Evolutionary conservation across 345 rosid species (phyloP), one percentile per base, ranked within the genome.

Genomic region (Salix brachista): DNA sequence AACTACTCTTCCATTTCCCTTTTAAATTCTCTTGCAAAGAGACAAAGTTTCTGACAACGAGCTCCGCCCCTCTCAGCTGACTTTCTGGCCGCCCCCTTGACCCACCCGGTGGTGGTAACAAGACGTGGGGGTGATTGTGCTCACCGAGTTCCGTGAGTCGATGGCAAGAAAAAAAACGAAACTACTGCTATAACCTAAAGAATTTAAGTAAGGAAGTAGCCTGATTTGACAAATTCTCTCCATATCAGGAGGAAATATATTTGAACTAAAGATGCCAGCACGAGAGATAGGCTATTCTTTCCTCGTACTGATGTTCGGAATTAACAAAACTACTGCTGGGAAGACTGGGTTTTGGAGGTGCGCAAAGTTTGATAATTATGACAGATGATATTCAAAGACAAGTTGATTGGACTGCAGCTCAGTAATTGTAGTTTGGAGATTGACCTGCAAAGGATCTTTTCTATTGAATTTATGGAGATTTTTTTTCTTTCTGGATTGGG

Each of bases 41-140:
- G 66, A 52, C 48, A 34, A 48, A 30, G 25, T 21, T 34, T 10
- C 8, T 67, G 48, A 67, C 52, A 58, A 16, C 41, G 37, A 30
- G 68, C 19, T 65, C 13, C 23, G 62, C 14, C 14, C 13, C 48
- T 65, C n/a, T n/a, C 19, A 25, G 56, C 78, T 17, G 78, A 75
- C 72, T 18, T 75, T 68, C 19, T 11, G 73, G 28, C 56, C 28
- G 17, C 32, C 72, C 6, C 6, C 46, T 37, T 25, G 67, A 52
- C 78, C 72, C 52, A n/a, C 25, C 25, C 37, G 9, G 12, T 54
- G 72, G 67, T 26, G 65, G 78, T 37, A 68, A 41, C 28, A 25
- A 28, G 14, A 13, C 21, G 9, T 28, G 36, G 36, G 4, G 4
- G 66, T 61, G 66, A 26, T 0, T 62, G 12, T 52, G 60, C 21